Evolutionary conservation across 2,329 filamentous ascomycete genomes (phyloP), one percentile per base, ranked within the genome.

Genomic region (Calonectria pauciramosa): DNA sequence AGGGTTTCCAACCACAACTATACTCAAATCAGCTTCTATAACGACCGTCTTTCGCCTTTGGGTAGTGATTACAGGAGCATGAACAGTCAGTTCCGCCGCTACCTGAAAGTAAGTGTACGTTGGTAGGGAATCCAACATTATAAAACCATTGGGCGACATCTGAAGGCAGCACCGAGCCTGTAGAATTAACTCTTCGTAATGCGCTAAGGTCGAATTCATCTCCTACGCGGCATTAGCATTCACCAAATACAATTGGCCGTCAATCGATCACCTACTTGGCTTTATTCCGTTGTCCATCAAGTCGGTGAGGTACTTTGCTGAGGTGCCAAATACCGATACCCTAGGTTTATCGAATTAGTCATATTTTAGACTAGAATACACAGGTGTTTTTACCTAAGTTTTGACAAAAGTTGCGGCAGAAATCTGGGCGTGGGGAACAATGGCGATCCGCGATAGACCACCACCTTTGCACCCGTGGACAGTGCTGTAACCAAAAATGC

Each of bases 71-170:
- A 70, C 68, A 70, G 23, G 68, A 70, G 16, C 68, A 70, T 28
- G 68, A 38, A 20, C 56, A 64, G 7, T 70, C 68, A 2, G 68
- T 70, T 5, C 68, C 68, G 11, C 68, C 68, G 14, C 68, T 70
- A 20, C 68, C 68, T 13, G 68, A 70, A 32, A 70, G 32, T 8
- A 70, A 9, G 2, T 70, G 68, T 4, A 64, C 30, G 8, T 34
- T 8, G 16, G 14, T 14, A 30, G 68, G 56, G 32, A 70, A 70
- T 7, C 68, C 68, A 18, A 32, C 28, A 34, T 52, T 36, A 32
- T 70, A 70, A 28, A 64, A 63, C 68, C 68, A 70, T 54, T 51
- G 23, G 11, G 68, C 68, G 30, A 70, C 68, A 70, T 70, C 68
- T 11, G 68, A 63, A 8, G 68, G 68, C 4, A 70, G 38, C 2